Percentiles rank a stretch among this genome's conserved stretches.
Conservation (phyloP, 2,329 filamentous ascomycete species). For the Cercospora sesami region DNA sequence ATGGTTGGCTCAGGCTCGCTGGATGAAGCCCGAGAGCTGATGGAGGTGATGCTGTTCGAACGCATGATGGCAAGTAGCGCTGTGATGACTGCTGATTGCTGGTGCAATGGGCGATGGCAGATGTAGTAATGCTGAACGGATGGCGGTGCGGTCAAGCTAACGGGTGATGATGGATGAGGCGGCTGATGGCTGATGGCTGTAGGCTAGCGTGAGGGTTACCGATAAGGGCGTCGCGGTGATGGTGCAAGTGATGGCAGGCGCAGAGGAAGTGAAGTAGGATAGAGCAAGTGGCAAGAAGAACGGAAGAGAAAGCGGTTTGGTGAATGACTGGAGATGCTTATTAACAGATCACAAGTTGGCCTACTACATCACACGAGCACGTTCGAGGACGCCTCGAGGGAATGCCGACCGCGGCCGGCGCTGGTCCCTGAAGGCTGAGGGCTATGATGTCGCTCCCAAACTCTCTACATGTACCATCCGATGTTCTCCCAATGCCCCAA, state of each 20-base stretch:
- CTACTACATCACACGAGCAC: slow-evolving; percentile 8
- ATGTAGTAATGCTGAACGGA: background rate
- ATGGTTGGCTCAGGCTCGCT: slow-evolving; percentile 54
- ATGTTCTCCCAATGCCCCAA: background rate
- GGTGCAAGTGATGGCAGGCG: background rate
- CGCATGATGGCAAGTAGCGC: slow-evolving; percentile 43
- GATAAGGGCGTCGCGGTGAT: background rate
- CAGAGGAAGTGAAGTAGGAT: background rate
- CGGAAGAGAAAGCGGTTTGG: background rate
- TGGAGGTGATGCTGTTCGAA: slow-evolving; percentile 46
- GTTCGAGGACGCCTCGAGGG: background rate
- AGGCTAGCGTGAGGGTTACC: no score
- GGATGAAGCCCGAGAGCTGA: slow-evolving; percentile 43
- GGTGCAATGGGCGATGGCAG: background rate
- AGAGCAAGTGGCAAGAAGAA: background rate
- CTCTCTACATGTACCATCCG: background rate
- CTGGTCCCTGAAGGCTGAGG: background rate
- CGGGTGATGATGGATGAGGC: background rate
- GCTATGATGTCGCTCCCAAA: slow-evolving; percentile 7
- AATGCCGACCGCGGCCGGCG: background rate
- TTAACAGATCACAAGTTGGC: background rate
- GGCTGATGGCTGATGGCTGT: no score
- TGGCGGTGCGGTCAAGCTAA: background rate
- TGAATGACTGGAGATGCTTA: background rate
- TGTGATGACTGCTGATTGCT: slow-evolving; percentile 5